phyloP scores from a whole-genome alignment of 2,329 filamentous ascomycete species.

The Aspergillus piperis region DNA sequence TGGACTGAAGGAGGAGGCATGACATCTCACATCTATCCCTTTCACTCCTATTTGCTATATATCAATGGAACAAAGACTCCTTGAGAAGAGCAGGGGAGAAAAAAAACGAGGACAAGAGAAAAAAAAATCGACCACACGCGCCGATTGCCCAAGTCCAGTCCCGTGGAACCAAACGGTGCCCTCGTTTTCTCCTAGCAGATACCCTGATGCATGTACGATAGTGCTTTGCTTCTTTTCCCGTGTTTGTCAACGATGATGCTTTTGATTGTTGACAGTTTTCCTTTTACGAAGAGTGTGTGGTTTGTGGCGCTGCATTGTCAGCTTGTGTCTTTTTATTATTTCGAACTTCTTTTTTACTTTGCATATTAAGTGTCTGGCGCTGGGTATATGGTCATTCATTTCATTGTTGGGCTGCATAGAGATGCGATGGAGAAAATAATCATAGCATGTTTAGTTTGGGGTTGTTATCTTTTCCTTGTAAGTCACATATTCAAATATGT shows the following conservation, averaged over 20 bases:
- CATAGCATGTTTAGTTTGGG: background rate
- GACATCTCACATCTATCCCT: constrained; percentile 10
- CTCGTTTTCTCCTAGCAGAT: background rate
- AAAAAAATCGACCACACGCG: background rate
- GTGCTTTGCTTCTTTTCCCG: background rate
- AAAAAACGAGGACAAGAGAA: background rate
- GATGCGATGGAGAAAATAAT: background rate
- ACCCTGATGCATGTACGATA: constrained; percentile 18
- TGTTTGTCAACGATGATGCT: background rate
- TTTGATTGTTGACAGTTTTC: background rate
- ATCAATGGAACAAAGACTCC: no score
- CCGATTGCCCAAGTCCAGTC: background rate
- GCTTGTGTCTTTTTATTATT: background rate
- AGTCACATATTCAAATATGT: background rate
- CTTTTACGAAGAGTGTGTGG: background rate
- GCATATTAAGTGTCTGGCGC: background rate
- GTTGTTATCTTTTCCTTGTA: background rate
- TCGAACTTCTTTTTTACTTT: background rate
- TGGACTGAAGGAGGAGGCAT: constrained; percentile 56
- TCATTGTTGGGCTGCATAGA: background rate
- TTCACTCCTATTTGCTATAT: no score
- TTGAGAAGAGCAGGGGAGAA: background rate
- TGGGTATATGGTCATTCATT: background rate
- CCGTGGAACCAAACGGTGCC: background rate
- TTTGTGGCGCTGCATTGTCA: background rate